These are phyloP conservation scores for Mucor piriformis DNA, from an alignment of 371 early-diverging fungal species.

Conservation along the genomic window DNA sequence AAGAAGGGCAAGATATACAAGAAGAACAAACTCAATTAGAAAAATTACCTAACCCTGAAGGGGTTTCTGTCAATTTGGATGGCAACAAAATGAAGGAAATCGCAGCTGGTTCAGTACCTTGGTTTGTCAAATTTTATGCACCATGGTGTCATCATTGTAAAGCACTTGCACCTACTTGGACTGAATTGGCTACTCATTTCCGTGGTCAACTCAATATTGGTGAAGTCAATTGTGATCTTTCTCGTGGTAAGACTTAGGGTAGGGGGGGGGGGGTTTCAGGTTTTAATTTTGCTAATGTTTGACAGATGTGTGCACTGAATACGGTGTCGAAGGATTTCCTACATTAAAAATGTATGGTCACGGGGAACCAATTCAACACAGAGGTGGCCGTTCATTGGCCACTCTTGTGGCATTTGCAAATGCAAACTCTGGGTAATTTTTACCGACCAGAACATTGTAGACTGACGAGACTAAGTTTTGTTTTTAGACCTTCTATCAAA, in stretches of 20 bases:
- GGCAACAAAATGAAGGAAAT: conserved; percentile 19
- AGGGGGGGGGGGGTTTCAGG: too few relatives aligned
- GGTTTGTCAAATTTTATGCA: conserved; percentile 83
- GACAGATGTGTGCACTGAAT: conserved; percentile 54
- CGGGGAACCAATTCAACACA: conserved; percentile 3
- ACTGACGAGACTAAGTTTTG: neutral
- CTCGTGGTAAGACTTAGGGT: conserved; percentile 42
- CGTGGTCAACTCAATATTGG: conserved; percentile 79
- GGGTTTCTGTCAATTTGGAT: conserved; percentile 36
- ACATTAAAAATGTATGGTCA: conserved; percentile 69
- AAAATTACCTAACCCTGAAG: conserved; percentile 31
- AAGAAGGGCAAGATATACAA: neutral
- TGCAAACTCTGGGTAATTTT: conserved; percentile 32
- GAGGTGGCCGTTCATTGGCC: conserved; percentile 57
- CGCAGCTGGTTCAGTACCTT: conserved; percentile 35
- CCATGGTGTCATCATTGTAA: conserved; percentile 92
- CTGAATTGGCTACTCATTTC: conserved; percentile 63
- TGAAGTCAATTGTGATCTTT: conserved; percentile 79
- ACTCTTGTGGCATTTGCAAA: conserved; percentile 56
- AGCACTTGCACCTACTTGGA: conserved; percentile 79
- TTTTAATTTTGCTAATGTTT: too few relatives aligned
- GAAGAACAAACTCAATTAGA: neutral
- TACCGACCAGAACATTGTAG: too few relatives aligned
- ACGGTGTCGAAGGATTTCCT: conserved; percentile 79
- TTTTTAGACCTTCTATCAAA: conserved; percentile 29